phyloP scores from a whole-genome alignment of 2,329 filamentous ascomycete species.

The Aspergillus neotritici region DNA sequence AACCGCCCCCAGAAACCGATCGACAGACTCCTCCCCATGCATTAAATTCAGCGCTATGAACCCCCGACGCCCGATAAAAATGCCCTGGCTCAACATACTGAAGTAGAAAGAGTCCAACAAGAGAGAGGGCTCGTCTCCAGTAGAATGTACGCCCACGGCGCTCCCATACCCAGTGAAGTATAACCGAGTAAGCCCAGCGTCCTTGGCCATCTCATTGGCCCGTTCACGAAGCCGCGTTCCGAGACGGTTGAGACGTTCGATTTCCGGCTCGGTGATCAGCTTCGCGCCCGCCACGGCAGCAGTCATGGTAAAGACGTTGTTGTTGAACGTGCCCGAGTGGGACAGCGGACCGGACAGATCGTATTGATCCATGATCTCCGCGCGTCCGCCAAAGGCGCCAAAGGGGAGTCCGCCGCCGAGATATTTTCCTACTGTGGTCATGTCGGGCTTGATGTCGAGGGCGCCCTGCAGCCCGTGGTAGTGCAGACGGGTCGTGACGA shows the following conservation, averaged over 20 bases:
- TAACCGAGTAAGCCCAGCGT: conserved; percentile 16
- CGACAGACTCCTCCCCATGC: conserved; percentile 12
- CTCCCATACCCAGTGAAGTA: conserved; percentile 28
- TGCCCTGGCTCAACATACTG: conserved; percentile 22
- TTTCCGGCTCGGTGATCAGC: conserved; percentile 16
- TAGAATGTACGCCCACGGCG: conserved; percentile 26
- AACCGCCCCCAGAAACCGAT: not conserved
- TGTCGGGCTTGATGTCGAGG: conserved; percentile 50
- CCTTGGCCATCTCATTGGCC: conserved; percentile 10
- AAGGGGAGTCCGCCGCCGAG: conserved; percentile 62
- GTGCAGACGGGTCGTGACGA: conserved; percentile 60
- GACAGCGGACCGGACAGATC: conserved; percentile 41
- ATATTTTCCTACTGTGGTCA: conserved; percentile 62
- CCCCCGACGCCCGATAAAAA: conserved; percentile 26
- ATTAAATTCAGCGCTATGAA: conserved; percentile 28
- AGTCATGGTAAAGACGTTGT: conserved; percentile 58
- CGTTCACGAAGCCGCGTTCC: conserved; percentile 20
- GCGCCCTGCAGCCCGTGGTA: conserved; percentile 46
- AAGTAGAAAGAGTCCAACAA: conserved; percentile 26
- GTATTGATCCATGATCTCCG: conserved; percentile 55
- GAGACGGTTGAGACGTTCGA: conserved; percentile 21
- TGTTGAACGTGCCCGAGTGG: conserved; percentile 64
- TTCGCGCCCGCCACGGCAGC: conserved; percentile 43
- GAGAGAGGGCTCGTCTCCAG: conserved; percentile 11
- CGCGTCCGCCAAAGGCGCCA: conserved; percentile 59